A percentile compares a stretch with the other conserved stretches of the same genome.
These are phyloP conservation scores for Cercis canadensis DNA, from an alignment of 306 rosid genomes.

Conservation along the genomic window DNA sequence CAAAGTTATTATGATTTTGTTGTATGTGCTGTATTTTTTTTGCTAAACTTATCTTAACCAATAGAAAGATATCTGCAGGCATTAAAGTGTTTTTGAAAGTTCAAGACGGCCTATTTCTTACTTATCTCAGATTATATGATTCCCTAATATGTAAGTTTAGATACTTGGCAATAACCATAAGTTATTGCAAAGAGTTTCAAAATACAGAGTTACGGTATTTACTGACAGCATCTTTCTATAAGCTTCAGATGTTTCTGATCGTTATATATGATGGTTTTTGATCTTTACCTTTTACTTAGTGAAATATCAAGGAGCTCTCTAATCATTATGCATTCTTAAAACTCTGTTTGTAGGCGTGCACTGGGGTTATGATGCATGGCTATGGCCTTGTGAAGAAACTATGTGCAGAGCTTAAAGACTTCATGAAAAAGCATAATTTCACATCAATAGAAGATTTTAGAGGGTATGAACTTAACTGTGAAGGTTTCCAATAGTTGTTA, in stretches of 20 bases:
- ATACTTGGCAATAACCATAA: neutral
- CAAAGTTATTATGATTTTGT: neutral
- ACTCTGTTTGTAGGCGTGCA: slow-evolving; percentile 70
- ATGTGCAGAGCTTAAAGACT: slow-evolving; percentile 78
- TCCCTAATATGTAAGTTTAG: neutral
- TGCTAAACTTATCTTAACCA: neutral
- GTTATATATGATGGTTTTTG: neutral
- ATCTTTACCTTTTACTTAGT: neutral
- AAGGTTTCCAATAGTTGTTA: slow-evolving; percentile 17
- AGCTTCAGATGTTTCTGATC: neutral
- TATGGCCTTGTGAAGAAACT: slow-evolving; percentile 93
- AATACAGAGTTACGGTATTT: neutral
- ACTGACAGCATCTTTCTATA: neutral
- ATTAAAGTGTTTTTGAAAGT: neutral
- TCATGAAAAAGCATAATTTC: slow-evolving; percentile 86
- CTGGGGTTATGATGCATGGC: slow-evolving; percentile 99
- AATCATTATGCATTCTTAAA: neutral
- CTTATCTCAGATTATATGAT: neutral
- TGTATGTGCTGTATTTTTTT: neutral
- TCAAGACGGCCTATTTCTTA: neutral
- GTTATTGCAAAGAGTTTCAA: neutral
- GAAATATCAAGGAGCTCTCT: neutral
- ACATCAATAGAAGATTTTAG: slow-evolving; percentile 87
- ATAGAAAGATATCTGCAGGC: neutral
- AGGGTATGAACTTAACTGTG: slow-evolving; percentile 60